Percentiles rank a stretch among this genome's conserved stretches.
These are phyloP conservation scores for Neocatenulostroma microsporum DNA, from an alignment of 2,329 filamentous ascomycete species.

Conservation along the genomic window DNA sequence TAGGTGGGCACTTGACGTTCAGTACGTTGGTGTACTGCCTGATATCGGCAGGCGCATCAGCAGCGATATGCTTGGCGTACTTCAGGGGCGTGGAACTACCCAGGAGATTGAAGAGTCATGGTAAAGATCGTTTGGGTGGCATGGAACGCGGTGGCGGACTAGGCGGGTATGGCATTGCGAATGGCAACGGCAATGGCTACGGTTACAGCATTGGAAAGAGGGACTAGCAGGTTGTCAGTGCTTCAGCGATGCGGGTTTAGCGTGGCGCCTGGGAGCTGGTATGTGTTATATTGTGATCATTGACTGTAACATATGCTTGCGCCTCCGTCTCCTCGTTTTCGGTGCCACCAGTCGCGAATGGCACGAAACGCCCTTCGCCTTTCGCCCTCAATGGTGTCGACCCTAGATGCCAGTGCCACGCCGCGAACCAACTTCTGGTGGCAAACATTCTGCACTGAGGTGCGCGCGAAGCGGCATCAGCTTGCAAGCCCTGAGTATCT, in stretches of 20 bases:
- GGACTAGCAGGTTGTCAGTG: slow-evolving; percentile 24
- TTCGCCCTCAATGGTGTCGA: too few species aligned
- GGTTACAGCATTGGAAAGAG: slow-evolving; percentile 37
- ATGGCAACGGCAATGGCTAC: slow-evolving; percentile 15
- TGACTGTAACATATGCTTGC: too few species aligned
- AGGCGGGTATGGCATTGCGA: slow-evolving; percentile 38
- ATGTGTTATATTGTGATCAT: too few species aligned
- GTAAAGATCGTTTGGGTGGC: slow-evolving; percentile 43
- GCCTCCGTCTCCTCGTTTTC: too few species aligned
- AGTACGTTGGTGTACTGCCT: slow-evolving; percentile 44
- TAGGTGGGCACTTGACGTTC: slow-evolving; percentile 45
- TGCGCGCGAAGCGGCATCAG: too few species aligned
- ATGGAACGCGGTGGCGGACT: slow-evolving; percentile 32
- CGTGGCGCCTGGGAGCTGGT: slow-evolving; percentile 4
- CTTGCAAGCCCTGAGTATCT: too few species aligned
- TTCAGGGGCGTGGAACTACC: slow-evolving; percentile 47
- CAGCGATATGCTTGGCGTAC: slow-evolving; percentile 47
- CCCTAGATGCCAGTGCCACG: too few species aligned
- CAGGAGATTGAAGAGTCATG: slow-evolving; percentile 48
- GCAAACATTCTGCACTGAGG: too few species aligned
- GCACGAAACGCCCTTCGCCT: too few species aligned
- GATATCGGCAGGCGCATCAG: slow-evolving; percentile 40
- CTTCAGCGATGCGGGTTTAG: neutral
- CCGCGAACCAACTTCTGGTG: too few species aligned
- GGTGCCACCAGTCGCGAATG: too few species aligned